A percentile compares a stretch with the other conserved stretches of the same genome.
Conservation (phyloP, 1,284 basidiomycete genomes). For the Ustilago shanxiensis region DNA sequence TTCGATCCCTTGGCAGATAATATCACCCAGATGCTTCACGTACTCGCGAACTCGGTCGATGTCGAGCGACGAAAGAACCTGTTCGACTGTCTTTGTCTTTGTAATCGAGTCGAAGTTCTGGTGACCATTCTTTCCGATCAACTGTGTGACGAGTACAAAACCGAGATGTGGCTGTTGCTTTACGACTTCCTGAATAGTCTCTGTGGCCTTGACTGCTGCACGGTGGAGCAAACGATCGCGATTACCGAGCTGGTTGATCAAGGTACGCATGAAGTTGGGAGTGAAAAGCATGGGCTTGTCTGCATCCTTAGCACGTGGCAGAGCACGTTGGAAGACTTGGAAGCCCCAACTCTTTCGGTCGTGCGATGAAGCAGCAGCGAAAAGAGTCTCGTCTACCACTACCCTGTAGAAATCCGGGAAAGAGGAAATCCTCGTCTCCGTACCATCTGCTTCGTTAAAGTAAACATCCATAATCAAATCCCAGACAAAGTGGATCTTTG, state of each 20-base stretch:
- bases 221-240: constrained; percentile 89
- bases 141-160: constrained; percentile 85
- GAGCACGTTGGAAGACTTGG: constrained; percentile 85
- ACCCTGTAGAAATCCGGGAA: constrained; percentile 91
- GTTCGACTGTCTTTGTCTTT: constrained; percentile 91
- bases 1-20: constrained; percentile 32
- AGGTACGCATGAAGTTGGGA: constrained; percentile 93
- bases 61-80: constrained; percentile 82
- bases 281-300: constrained; percentile 90
- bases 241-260: constrained; percentile 93
- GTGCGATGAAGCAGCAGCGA: constrained; percentile 83
- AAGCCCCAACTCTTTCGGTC: constrained; percentile 97
- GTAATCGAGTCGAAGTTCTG: constrained; percentile 92
- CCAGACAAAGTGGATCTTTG: constrained; percentile 94
- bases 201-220: constrained; percentile 75
- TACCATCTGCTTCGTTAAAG: constrained; percentile 71
- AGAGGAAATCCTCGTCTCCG: constrained; percentile 74
- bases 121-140: constrained; percentile 87
- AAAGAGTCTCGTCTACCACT: constrained; percentile 91
- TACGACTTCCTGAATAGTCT: constrained; percentile 81
- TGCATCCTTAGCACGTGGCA: constrained; percentile 78
- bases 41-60: constrained; percentile 82
- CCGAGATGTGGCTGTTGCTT: constrained; percentile 83
- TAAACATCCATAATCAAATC: constrained; percentile 82
- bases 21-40: constrained; percentile 76